Conservation (phyloP, 495 filamentous ascomycete genomes). For the Tuber umbilicatum region DNA sequence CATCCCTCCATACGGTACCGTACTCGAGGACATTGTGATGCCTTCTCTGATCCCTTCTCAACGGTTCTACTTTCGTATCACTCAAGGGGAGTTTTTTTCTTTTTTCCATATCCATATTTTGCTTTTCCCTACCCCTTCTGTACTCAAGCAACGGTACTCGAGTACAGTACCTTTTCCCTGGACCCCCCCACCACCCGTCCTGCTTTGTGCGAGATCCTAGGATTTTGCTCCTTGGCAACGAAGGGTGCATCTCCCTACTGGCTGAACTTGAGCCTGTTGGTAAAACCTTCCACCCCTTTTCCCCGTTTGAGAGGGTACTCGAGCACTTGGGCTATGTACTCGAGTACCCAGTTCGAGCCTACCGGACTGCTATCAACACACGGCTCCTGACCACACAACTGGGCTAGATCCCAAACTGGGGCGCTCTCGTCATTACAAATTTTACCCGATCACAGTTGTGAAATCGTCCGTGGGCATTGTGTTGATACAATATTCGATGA, state of each 20-base stretch:
- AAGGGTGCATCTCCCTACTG: background rate
- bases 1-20: background rate
- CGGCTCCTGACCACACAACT: background rate
- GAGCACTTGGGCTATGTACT: no score
- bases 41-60: background rate
- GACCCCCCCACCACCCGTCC: background rate
- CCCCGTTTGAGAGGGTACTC: background rate
- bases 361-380: background rate
- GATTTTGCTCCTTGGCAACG: background rate
- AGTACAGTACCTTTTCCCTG: background rate
- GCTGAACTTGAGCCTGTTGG: background rate
- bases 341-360: background rate
- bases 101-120: background rate
- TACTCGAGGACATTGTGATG: background rate
- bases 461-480: background rate
- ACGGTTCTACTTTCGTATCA: background rate
- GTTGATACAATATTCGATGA: background rate
- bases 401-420: background rate
- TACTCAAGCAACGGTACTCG: no score
- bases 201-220: background rate
- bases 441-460: background rate
- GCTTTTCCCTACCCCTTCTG: background rate
- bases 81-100: no score
- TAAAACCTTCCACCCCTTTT: background rate
- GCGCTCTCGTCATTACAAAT: background rate